phyloP scores from a whole-genome alignment of 1,139 yeast species.

The Blastobotrys elegans region DNA sequence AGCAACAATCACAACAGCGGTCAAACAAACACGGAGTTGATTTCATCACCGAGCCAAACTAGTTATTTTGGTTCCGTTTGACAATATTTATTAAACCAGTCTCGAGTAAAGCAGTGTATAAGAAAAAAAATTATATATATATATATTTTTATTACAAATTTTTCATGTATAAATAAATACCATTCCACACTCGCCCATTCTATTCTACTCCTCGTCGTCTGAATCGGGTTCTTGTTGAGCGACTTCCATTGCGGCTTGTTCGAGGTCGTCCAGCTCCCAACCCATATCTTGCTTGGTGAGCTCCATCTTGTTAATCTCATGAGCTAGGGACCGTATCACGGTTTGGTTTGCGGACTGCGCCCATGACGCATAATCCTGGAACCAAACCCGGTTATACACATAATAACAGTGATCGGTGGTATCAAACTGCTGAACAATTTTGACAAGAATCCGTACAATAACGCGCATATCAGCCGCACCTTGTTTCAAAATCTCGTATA shows the following conservation, averaged over 20 bases:
- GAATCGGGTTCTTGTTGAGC: slow-evolving; percentile 14
- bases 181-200: background rate
- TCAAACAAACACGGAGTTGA: slow-evolving; percentile 25
- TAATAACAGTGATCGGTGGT: slow-evolving; percentile 77
- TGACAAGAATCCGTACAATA: slow-evolving; percentile 55
- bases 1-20: slow-evolving; percentile 10
- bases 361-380: slow-evolving; percentile 83
- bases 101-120: no score
- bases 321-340: slow-evolving; percentile 57
- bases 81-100: background rate
- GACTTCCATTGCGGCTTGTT: slow-evolving; percentile 27
- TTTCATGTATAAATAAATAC: no score
- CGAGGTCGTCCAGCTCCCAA: slow-evolving; percentile 29
- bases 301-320: slow-evolving; percentile 44
- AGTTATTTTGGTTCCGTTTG: slow-evolving; percentile 1
- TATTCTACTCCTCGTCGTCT: slow-evolving; percentile 9
- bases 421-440: slow-evolving; percentile 68
- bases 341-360: slow-evolving; percentile 47
- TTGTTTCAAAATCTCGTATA: slow-evolving; percentile 50
- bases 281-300: slow-evolving; percentile 28
- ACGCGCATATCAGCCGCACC: slow-evolving; percentile 50
- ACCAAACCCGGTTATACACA: slow-evolving; percentile 73
- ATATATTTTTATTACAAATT: no score
- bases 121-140: no score
- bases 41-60: slow-evolving; percentile 17